These are phyloP conservation scores for Sarocladium oryzae DNA, from an alignment of 2,329 filamentous ascomycete genomes.

Conservation along the genomic window DNA sequence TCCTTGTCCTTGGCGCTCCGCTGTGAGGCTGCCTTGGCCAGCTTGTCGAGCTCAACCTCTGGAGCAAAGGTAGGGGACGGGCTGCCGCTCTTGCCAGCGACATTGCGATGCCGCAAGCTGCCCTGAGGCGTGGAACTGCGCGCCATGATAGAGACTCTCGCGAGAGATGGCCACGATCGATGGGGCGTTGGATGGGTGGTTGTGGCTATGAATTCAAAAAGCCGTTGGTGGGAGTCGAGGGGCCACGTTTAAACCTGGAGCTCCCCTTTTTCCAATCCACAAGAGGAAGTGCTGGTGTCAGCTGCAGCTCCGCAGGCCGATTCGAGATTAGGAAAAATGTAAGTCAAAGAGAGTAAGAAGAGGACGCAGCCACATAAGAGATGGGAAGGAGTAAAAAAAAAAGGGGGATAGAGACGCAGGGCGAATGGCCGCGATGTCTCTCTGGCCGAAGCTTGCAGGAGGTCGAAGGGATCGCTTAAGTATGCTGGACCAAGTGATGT, in stretches of 20 bases:
- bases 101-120: conserved; percentile 54
- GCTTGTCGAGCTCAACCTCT: conserved; percentile 45
- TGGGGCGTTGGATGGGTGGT: neutral
- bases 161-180: neutral
- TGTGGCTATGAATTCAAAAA: conserved; percentile 2
- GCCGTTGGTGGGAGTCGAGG: neutral
- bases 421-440: neutral
- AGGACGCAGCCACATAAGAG: conserved; percentile 4
- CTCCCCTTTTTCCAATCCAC: conserved; percentile 6
- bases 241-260: conserved; percentile 4
- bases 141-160: conserved; percentile 33
- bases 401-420: neutral
- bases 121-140: conserved; percentile 46
- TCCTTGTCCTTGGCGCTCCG: conserved; percentile 46
- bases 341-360: conserved; percentile 3
- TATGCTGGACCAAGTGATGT: neutral
- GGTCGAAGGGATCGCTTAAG: neutral
- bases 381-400: conserved; percentile 8
- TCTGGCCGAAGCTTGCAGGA: neutral
- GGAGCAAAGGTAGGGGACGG: conserved; percentile 28
- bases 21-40: conserved; percentile 32
- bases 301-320: neutral
- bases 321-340: neutral
- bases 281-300: neutral
- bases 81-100: conserved; percentile 41